Evolutionary conservation across 192 early-diverging fungal genomes (phyloP).

Genomic region (Martensiomyces pterosporus): DNA sequence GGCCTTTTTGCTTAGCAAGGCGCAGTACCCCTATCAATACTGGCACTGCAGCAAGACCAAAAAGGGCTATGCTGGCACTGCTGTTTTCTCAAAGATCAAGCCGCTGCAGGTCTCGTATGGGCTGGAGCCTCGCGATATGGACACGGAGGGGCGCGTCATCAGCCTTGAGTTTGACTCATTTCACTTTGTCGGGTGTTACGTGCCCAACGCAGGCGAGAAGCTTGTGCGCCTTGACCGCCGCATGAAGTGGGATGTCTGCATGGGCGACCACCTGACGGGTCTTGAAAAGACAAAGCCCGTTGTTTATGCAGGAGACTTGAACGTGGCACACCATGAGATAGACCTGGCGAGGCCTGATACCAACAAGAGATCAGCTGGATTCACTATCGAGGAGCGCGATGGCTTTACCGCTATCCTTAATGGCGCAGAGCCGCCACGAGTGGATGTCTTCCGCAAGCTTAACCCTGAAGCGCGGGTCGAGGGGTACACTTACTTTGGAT

Average conservation of each 20-base stretch:
- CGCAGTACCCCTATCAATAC: slow-evolving; percentile 65
- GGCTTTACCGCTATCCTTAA: slow-evolving; percentile 63
- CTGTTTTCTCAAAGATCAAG: slow-evolving; percentile 73
- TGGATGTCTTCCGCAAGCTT: slow-evolving; percentile 73
- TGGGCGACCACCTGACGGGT: slow-evolving; percentile 63
- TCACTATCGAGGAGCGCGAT: slow-evolving; percentile 74
- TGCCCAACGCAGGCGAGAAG: slow-evolving; percentile 75
- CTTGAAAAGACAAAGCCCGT: slow-evolving; percentile 69
- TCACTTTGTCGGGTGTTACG: slow-evolving; percentile 66
- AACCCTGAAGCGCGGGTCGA: slow-evolving; percentile 60
- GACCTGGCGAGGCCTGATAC: slow-evolving; percentile 72
- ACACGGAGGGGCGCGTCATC: slow-evolving; percentile 70
- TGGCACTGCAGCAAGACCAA: slow-evolving; percentile 62
- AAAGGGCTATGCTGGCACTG: slow-evolving; percentile 78
- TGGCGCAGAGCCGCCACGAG: slow-evolving; percentile 40
- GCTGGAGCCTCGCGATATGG: slow-evolving; percentile 49
- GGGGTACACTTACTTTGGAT: slow-evolving; percentile 75
- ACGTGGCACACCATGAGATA: slow-evolving; percentile 74
- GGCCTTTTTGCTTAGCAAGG: slow-evolving; percentile 54
- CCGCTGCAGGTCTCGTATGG: slow-evolving; percentile 62
- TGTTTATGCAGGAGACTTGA: slow-evolving; percentile 80
- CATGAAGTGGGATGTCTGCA: slow-evolving; percentile 57
- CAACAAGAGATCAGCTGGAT: slow-evolving; percentile 77
- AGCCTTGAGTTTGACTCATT: slow-evolving; percentile 64
- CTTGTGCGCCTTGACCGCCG: slow-evolving; percentile 65